Base-by-base conservation (phyloP, 176 grass and related monocot species). In the Phragmites australis region DNA sequence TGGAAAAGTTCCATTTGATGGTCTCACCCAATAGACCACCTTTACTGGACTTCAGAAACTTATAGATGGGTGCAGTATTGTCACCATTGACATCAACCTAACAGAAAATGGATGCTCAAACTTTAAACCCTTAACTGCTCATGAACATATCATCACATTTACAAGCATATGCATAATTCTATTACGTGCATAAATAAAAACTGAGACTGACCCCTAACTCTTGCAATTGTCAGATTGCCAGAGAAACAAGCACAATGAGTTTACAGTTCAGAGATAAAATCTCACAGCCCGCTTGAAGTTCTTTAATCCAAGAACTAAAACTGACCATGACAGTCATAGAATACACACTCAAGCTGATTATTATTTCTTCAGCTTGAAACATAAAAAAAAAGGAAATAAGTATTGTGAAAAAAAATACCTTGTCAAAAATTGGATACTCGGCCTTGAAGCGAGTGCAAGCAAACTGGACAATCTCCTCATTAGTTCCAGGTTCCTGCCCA, bases 361-460 rank as follows among this genome's bases (percentile, higher is more conserved):
- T 40, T 26, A 18, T 81, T 64, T 50, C 0, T 51, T 78, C 34
- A 25, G 26, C 5, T 52, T 30, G 5, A 41, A 61, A 85, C 44
- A 63, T 42, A 84, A 10, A 54, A 41, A 75, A 19, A 26, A 67
- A 37, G 15, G 5, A 16, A 83, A 84, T 11, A 65, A 41, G 4
- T 64, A 30, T 0, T 71, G 4, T 57, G 11, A 3, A 2, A 57
- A 48, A 23, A 1, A 29, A 29, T 91, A 97, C 95, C 92, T 97
- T 97, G 86, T 92, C 88, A 40, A 97, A 97, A 72, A 97, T 97
- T 41, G 95, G 94, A 42, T 92, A 97, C 83, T 94, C 92, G 5
- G 95, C 92, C 83, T 97, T 97, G 80, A 94, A 97, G 65, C 92
- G 88, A 51, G 95, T 94, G 83, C 95, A 94, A 9, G 88, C 92